These are phyloP conservation scores for Cornus kousa DNA, from an alignment of 148 eudicot genomes.

Conservation along the genomic window DNA sequence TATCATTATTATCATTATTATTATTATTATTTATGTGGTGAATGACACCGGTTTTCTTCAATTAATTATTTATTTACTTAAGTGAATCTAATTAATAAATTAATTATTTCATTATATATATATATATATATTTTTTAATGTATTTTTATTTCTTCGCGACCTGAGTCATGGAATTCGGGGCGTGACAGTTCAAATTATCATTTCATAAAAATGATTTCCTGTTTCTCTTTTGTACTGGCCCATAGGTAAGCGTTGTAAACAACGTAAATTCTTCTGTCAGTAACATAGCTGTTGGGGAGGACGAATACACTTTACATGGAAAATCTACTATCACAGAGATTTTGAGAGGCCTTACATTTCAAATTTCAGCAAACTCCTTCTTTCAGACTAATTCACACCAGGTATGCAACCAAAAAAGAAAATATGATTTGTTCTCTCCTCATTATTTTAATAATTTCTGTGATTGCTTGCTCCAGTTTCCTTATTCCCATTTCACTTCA, in stretches of 20 bases:
- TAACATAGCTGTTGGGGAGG: conserved; percentile 90
- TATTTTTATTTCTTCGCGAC: too few species aligned
- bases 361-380: conserved; percentile 98
- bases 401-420: conserved; percentile 33
- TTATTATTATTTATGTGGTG: too few species aligned
- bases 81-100: too few species aligned
- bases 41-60: too few species aligned
- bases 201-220: not conserved
- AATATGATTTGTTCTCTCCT: not conserved
- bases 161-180: too few species aligned
- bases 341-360: conserved; percentile 80
- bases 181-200: not conserved
- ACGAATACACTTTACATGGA: conserved; percentile 71
- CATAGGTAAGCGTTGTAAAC: conserved; percentile 87
- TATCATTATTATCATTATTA: too few species aligned
- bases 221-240: conserved; percentile 2
- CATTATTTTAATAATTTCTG: not conserved
- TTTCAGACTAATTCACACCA: conserved; percentile 94
- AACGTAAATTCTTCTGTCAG: conserved; percentile 92
- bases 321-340: conserved; percentile 78
- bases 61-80: too few species aligned
- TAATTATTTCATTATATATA: too few species aligned
- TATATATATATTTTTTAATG: too few species aligned
- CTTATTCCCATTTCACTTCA: conserved; percentile 1
- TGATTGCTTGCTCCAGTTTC: not conserved